Evolutionary conservation across 2,329 filamentous ascomycete species (phyloP).

Genomic region (Pseudogymnoascus sp.): DNA sequence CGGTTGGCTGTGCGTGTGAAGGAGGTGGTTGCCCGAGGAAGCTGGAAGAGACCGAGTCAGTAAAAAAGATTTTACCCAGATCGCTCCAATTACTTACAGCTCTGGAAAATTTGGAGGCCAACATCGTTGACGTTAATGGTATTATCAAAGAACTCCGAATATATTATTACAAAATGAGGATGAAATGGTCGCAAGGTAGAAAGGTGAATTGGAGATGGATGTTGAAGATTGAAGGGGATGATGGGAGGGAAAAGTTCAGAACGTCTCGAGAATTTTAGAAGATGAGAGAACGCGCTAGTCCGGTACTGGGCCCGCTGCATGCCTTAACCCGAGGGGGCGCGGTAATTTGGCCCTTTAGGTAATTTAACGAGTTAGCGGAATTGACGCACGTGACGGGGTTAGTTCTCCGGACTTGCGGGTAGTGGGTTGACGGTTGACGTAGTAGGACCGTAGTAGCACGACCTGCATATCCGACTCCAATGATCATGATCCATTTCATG

Average conservation of each 20-base stretch:
- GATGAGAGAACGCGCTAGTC: constrained; percentile 10
- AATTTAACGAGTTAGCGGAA: neutral
- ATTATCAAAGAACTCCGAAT: constrained; percentile 14
- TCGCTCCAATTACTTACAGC: constrained; percentile 50
- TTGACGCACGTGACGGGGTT: neutral
- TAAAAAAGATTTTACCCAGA: constrained; percentile 1
- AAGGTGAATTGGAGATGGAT: constrained; percentile 12
- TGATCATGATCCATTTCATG: constrained; percentile 3
- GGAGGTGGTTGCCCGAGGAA: constrained; percentile 67
- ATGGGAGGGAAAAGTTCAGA: constrained; percentile 13
- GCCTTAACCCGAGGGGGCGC: neutral
- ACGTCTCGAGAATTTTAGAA: constrained; percentile 17
- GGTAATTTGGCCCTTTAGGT: neutral
- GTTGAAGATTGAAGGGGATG: constrained; percentile 12
- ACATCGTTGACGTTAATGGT: constrained; percentile 44
- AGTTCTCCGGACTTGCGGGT: constrained; percentile 1
- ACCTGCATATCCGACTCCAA: constrained; percentile 5
- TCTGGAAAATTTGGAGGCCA: constrained; percentile 63
- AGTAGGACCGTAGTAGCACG: constrained; percentile 5
- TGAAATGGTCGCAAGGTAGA: constrained; percentile 16
- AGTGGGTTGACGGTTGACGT: constrained; percentile 4
- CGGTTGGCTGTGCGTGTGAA: constrained; percentile 60
- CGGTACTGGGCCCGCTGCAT: neutral
- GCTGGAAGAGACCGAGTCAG: constrained; percentile 36
- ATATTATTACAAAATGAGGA: constrained; percentile 7